phyloP scores from a whole-genome alignment of 176 grass and related monocot genomes.

The Triticum turgidum region DNA sequence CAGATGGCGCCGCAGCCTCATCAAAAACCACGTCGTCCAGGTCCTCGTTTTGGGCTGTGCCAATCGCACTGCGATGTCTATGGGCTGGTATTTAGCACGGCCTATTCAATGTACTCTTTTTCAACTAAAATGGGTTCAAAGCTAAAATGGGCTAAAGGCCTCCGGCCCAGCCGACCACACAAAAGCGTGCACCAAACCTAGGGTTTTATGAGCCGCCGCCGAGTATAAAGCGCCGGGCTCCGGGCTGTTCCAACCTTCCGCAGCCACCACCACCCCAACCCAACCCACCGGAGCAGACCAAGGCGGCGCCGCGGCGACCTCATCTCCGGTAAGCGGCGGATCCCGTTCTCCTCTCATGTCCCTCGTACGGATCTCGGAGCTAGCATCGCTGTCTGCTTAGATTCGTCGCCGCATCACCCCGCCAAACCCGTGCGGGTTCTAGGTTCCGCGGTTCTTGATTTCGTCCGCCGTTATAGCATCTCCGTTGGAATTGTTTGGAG shows the following conservation, averaged over 20 bases:
- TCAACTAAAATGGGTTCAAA: background rate
- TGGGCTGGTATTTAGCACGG: too few species aligned
- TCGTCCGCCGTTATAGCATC: too few species aligned
- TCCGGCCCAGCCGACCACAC: background rate
- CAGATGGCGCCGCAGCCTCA: too few species aligned
- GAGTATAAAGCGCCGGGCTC: constrained; percentile 30
- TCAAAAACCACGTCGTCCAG: too few species aligned
- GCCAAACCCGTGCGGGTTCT: background rate
- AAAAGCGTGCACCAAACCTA: constrained; percentile 1
- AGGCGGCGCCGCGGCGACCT: constrained; percentile 14
- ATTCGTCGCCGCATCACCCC: background rate
- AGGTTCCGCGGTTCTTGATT: background rate
- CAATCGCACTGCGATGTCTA: background rate
- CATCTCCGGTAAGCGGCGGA: constrained; percentile 28
- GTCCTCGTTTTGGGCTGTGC: background rate
- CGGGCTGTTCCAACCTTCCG: background rate
- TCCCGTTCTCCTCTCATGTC: too few species aligned
- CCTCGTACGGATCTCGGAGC: background rate
- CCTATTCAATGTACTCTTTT: too few species aligned
- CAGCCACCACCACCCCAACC: constrained; percentile 24
- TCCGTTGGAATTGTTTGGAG: background rate
- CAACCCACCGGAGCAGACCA: background rate
- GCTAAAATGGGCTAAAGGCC: background rate
- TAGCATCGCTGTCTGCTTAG: background rate
- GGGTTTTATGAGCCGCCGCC: constrained; percentile 39